phyloP scores from a whole-genome alignment of 352 stramenopile genomes.

The Globisporangium mamillatum region DNA sequence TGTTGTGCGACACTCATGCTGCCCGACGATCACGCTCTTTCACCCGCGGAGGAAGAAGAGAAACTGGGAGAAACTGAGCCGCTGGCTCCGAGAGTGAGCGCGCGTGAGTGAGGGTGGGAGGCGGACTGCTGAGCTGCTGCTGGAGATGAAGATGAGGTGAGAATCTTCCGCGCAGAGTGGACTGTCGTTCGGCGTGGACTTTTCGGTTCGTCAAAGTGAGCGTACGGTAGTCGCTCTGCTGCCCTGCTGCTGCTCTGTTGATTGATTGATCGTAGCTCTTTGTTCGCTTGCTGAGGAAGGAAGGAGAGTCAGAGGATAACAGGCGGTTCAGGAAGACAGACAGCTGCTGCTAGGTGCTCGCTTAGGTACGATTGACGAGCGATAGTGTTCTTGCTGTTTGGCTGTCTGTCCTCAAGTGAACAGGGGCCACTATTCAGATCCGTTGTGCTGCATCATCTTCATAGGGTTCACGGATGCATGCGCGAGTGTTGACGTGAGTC shows the following conservation, averaged over 20 bases:
- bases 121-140: background rate
- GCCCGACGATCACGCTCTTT: background rate
- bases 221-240: background rate
- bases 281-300: background rate
- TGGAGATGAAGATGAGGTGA: background rate
- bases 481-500: background rate
- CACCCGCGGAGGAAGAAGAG: background rate
- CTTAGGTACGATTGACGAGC: background rate
- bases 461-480: background rate
- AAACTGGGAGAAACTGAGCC: background rate
- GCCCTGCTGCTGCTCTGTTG: background rate
- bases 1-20: background rate
- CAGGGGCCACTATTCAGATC: constrained; percentile 1
- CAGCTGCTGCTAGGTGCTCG: background rate
- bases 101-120: background rate
- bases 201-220: background rate
- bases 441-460: background rate
- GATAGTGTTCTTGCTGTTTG: background rate
- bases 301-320: constrained; percentile 9
- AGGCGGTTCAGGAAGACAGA: background rate
- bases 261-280: background rate
- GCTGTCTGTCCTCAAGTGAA: background rate
- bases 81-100: background rate
- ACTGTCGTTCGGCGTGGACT: background rate
- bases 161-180: constrained; percentile 9